Conservation (phyloP, 345 rosid species). For the Erodium maritimum region DNA sequence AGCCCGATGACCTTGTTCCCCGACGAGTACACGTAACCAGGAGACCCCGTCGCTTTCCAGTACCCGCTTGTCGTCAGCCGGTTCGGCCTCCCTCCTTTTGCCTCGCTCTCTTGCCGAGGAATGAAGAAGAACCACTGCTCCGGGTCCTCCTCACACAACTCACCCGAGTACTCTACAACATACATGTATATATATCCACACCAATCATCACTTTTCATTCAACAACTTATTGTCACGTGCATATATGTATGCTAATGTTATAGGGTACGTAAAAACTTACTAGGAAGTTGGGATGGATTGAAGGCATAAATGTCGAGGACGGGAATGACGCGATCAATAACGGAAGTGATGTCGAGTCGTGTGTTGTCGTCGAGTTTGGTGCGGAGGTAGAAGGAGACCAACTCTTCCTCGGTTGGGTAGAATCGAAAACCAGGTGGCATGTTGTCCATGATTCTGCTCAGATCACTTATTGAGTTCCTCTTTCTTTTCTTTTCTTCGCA, state of each 20-base stretch:
- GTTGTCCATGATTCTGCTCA: no score
- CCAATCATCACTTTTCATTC: no score
- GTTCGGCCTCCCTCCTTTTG: constrained; percentile 29
- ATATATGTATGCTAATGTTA: no score
- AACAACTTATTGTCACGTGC: no score
- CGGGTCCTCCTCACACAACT: constrained; percentile 21
- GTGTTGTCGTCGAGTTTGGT: constrained; percentile 24
- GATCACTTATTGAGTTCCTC: no score
- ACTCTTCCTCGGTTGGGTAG: constrained; percentile 51
- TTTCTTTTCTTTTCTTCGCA: no score
- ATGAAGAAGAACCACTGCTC: constrained; percentile 47
- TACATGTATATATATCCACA: no score
- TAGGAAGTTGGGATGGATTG: constrained; percentile 41
- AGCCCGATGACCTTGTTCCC: constrained; percentile 19
- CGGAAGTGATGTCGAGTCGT: constrained; percentile 18
- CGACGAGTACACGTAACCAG: constrained; percentile 21
- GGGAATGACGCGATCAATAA: constrained; percentile 40
- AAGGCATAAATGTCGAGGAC: constrained; percentile 28
- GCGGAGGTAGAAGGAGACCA: constrained; percentile 32
- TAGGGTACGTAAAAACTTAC: constrained; percentile 6
- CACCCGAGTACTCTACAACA: constrained; percentile 22
- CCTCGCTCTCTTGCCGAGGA: constrained; percentile 30
- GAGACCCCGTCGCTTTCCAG: constrained; percentile 42
- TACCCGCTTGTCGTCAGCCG: constrained; percentile 29
- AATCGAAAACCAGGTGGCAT: constrained; percentile 43